Evolutionary conservation across 192 early-diverging fungal genomes (phyloP).

Genomic region (Obelidium mucronatum): DNA sequence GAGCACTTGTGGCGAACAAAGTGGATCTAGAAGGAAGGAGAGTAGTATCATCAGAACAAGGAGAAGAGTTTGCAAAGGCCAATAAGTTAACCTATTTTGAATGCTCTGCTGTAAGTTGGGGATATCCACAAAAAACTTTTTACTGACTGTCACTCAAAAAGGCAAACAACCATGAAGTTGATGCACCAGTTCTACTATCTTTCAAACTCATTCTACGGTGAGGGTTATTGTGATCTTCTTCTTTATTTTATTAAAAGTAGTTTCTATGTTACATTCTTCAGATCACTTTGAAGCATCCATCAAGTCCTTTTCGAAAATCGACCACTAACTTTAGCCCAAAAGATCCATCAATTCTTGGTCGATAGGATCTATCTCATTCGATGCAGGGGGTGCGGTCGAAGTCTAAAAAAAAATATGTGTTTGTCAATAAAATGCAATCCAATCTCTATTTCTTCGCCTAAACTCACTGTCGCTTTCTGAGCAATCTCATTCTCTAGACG

Average conservation of each 20-base stretch:
- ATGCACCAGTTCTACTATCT: constrained; percentile 62
- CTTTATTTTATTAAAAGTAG: constrained; percentile 5
- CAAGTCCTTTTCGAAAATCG: constrained; percentile 27
- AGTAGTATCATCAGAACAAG: constrained; percentile 46
- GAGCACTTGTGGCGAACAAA: constrained; percentile 58
- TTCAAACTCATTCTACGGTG: constrained; percentile 47
- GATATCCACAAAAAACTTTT: constrained; percentile 8
- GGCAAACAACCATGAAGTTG: constrained; percentile 55
- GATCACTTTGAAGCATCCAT: constrained; percentile 23
- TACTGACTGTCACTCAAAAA: background rate
- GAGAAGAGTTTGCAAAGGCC: constrained; percentile 53
- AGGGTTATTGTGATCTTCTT: background rate
- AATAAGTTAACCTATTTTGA: constrained; percentile 56
- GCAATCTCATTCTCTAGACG: constrained; percentile 26
- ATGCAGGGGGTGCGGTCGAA: background rate
- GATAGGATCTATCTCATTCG: background rate
- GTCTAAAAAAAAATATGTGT: background rate
- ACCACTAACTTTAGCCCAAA: background rate
- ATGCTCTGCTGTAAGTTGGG: constrained; percentile 50
- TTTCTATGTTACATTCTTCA: background rate
- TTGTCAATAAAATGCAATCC: too few species aligned
- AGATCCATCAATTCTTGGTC: constrained; percentile 5
- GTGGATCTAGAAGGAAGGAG: constrained; percentile 47
- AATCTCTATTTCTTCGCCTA: too few species aligned
- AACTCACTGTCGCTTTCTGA: background rate